phyloP scores from a whole-genome alignment of 2,329 filamentous ascomycete genomes.

The Scedosporium boydii region DNA sequence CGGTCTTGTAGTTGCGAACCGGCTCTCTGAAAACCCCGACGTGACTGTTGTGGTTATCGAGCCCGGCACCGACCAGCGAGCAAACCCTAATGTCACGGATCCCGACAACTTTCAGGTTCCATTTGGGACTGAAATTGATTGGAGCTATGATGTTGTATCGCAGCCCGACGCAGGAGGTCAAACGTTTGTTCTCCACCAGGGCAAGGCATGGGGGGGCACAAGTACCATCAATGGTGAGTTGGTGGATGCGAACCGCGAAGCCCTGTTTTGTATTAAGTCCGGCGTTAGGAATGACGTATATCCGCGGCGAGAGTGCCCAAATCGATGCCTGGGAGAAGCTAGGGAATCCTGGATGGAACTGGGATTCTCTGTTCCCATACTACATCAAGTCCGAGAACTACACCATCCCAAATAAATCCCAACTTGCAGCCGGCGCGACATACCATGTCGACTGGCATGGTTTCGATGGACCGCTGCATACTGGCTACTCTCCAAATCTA shows the following conservation, averaged over 20 bases:
- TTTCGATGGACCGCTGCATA: constrained; percentile 15
- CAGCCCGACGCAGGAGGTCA: constrained; percentile 22
- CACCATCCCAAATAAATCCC: constrained; percentile 15
- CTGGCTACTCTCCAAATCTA: constrained; percentile 28
- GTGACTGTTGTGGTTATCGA: constrained; percentile 26
- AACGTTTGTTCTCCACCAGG: constrained; percentile 22
- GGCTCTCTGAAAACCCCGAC: constrained; percentile 23
- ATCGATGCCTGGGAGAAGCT: constrained; percentile 29
- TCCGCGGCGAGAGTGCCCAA: constrained; percentile 30
- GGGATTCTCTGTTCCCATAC: constrained; percentile 22
- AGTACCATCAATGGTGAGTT: constrained; percentile 28
- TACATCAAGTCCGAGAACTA: constrained; percentile 20
- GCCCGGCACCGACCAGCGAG: constrained; percentile 21
- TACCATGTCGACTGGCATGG: constrained; percentile 22
- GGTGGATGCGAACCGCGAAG: background rate
- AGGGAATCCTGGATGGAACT: constrained; percentile 26
- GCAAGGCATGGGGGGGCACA: constrained; percentile 28
- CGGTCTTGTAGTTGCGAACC: constrained; percentile 26
- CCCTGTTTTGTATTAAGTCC: background rate
- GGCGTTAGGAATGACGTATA: constrained; percentile 31
- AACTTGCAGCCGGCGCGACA: constrained; percentile 23
- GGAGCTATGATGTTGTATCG: constrained; percentile 21
- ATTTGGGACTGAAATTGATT: constrained; percentile 21
- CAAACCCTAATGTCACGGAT: constrained; percentile 22
- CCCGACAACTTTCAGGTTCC: constrained; percentile 16